Evolutionary conservation across 768 basidiomycete species (phyloP).

Genomic region (Amanita molliuscula): DNA sequence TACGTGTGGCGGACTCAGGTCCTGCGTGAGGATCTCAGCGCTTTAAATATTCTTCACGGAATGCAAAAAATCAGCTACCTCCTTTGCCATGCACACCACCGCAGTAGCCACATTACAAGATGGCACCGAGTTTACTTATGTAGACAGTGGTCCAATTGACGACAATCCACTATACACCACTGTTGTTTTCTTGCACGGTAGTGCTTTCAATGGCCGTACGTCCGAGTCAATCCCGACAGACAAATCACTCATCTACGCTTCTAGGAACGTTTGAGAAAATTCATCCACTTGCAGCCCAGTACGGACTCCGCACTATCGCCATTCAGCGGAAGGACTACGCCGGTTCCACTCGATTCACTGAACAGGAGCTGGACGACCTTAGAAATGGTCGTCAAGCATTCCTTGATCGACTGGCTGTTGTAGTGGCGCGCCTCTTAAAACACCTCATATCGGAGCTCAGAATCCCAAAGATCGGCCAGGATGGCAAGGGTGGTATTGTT

Average conservation of each 20-base stretch:
- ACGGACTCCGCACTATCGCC: slow-evolving; percentile 5
- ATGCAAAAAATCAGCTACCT: not conserved
- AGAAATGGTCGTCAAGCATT: not conserved
- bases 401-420: not conserved
- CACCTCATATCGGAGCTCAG: slow-evolving; percentile 17
- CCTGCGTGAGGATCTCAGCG: not conserved
- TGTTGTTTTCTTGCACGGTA: slow-evolving; percentile 23
- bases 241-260: not conserved
- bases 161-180: slow-evolving; percentile 23
- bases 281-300: slow-evolving; percentile 11
- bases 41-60: not conserved
- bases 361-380: not conserved
- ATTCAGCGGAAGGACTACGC: slow-evolving; percentile 7
- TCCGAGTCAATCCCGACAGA: slow-evolving; percentile 11
- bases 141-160: slow-evolving; percentile 22
- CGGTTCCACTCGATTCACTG: not conserved
- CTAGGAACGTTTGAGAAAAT: slow-evolving; percentile 14
- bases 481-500: slow-evolving; percentile 25
- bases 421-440: slow-evolving; percentile 17
- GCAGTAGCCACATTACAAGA: not conserved
- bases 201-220: slow-evolving; percentile 23
- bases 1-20: not conserved
- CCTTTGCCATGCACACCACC: not conserved
- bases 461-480: slow-evolving; percentile 16
- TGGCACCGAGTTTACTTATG: slow-evolving; percentile 10